Evolutionary conservation across 192 early-diverging fungal species (phyloP).

Genomic region (Diversispora epigaea): DNA sequence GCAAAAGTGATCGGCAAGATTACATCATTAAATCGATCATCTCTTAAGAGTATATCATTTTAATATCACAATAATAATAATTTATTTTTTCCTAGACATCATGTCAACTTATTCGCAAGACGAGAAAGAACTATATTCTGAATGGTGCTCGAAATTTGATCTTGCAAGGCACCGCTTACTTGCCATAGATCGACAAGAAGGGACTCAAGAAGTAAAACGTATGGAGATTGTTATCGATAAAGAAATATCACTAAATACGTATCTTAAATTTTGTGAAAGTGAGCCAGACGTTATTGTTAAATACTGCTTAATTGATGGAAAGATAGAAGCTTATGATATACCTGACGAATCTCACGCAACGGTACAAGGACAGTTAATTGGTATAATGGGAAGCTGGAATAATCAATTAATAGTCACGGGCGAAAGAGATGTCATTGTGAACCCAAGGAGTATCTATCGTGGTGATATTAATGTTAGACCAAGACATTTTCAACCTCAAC

Average conservation of each 20-base stretch:
- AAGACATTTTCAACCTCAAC: too few relatives aligned
- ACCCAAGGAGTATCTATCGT: too few relatives aligned
- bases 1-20: too few relatives aligned
- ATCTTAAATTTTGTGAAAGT: constrained; percentile 6
- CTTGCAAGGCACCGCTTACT: constrained; percentile 5
- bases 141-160: not conserved
- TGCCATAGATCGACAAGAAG: constrained; percentile 20
- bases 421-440: not conserved
- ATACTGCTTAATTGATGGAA: constrained; percentile 17
- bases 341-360: not conserved
- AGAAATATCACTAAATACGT: constrained; percentile 11
- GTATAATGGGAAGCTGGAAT: not conserved
- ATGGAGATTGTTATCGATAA: constrained; percentile 14
- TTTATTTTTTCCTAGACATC: too few relatives aligned
- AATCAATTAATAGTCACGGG: not conserved
- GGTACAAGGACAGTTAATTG: not conserved
- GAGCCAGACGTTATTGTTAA: constrained; percentile 20
- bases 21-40: too few relatives aligned
- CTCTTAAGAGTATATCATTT: too few relatives aligned
- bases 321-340: constrained; percentile 17
- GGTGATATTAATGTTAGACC: too few relatives aligned
- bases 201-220: constrained; percentile 1
- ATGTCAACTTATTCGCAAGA: too few relatives aligned
- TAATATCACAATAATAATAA: too few relatives aligned
- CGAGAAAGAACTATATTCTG: too few relatives aligned